Conservation (phyloP, 2,329 filamentous ascomycete species). For the Penicillium corylophilum region DNA sequence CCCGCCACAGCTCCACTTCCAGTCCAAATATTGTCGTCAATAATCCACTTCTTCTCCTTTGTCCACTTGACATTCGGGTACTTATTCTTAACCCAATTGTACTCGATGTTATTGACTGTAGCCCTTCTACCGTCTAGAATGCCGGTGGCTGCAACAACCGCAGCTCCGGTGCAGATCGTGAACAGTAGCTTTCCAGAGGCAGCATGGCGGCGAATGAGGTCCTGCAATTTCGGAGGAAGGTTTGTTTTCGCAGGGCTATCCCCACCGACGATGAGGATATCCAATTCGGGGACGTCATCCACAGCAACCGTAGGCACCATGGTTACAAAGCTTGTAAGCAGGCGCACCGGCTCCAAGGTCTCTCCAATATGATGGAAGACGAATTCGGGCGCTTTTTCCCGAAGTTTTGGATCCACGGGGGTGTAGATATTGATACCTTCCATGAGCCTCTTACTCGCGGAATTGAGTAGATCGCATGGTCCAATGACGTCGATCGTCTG, state of each 20-base stretch:
- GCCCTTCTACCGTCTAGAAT: slow-evolving; percentile 41
- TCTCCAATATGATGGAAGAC: no score
- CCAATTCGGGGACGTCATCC: slow-evolving; percentile 39
- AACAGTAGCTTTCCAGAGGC: slow-evolving; percentile 34
- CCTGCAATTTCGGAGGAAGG: neutral
- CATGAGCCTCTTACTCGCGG: slow-evolving; percentile 20
- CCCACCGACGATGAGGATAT: slow-evolving; percentile 27
- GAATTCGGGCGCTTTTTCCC: no score
- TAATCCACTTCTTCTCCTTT: slow-evolving; percentile 45
- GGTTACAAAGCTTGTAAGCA: slow-evolving; percentile 18
- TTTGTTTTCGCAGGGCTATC: no score
- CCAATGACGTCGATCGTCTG: slow-evolving; percentile 37
- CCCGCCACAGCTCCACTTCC: slow-evolving; percentile 47
- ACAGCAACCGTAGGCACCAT: slow-evolving; percentile 33
- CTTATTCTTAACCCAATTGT: slow-evolving; percentile 23
- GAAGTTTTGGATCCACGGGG: no score
- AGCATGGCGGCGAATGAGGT: slow-evolving; percentile 38
- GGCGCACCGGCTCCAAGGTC: neutral
- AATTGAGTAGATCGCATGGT: slow-evolving; percentile 33
- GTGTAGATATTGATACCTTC: slow-evolving; percentile 3
- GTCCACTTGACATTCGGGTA: slow-evolving; percentile 48
- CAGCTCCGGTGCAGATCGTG: slow-evolving; percentile 20
- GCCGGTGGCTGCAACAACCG: slow-evolving; percentile 29
- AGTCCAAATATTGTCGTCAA: slow-evolving; percentile 51
- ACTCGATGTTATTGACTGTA: no score